These are phyloP conservation scores for Nasturtium officinale DNA, from an alignment of 345 rosid genomes.

Conservation along the genomic window DNA sequence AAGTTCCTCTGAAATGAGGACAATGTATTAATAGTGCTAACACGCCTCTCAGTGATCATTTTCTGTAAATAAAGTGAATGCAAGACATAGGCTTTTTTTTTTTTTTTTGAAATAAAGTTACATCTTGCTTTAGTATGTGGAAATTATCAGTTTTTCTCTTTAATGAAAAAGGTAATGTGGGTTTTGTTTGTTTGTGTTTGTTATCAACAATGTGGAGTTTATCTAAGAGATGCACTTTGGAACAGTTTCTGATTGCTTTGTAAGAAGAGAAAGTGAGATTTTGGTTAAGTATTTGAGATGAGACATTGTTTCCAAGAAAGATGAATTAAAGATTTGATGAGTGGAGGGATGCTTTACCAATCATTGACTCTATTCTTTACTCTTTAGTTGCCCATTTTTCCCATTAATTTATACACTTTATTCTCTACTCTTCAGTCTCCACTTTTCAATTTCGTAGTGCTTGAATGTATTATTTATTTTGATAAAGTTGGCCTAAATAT, in stretches of 20 bases:
- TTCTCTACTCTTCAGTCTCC: conserved; percentile 20
- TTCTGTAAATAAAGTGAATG: conserved; percentile 11
- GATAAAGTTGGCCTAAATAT: conserved; percentile 24
- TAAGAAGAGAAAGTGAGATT: conserved; percentile 50
- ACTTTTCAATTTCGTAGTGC: conserved; percentile 26
- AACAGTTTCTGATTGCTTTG: conserved; percentile 45
- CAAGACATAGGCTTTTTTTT: background rate
- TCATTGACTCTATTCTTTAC: conserved; percentile 39
- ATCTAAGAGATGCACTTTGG: conserved; percentile 38
- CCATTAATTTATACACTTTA: conserved; percentile 31
- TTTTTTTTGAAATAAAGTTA: conserved; percentile 39
- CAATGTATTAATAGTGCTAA: conserved; percentile 32
- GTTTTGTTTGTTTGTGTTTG: background rate
- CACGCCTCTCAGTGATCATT: conserved; percentile 10
- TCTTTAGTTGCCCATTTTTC: conserved; percentile 29
- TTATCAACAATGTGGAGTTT: conserved; percentile 19
- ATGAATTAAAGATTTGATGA: conserved; percentile 36
- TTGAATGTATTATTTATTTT: conserved; percentile 17
- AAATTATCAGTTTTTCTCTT: conserved; percentile 17
- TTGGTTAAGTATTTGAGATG: conserved; percentile 39
- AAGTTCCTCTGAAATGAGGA: conserved; percentile 8
- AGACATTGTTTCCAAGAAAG: conserved; percentile 44
- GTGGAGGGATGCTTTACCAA: conserved; percentile 42
- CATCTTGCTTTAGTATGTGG: conserved; percentile 33
- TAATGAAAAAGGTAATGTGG: background rate